phyloP scores from a whole-genome alignment of 805 yeast genomes.

The Starmerella davenportii region DNA sequence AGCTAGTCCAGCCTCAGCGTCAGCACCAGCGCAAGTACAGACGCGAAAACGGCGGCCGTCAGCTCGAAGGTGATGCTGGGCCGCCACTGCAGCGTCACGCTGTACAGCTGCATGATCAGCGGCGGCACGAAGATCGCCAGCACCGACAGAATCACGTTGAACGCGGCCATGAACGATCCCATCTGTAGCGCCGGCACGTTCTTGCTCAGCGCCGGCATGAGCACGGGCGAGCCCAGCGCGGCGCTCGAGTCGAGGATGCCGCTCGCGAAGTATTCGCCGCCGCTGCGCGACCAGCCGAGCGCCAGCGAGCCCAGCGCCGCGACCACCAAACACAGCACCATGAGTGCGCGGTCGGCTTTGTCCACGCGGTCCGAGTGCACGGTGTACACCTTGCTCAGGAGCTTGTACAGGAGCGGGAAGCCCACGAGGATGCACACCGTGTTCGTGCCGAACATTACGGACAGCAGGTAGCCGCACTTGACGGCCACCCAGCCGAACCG shows the following conservation, averaged over 20 bases:
- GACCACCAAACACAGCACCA: slow-evolving; percentile 16
- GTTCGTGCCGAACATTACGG: slow-evolving; percentile 17
- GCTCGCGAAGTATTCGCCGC: slow-evolving; percentile 16
- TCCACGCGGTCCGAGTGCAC: slow-evolving; percentile 13
- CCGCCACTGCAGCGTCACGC: too few relatives aligned
- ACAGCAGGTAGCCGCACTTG: slow-evolving; percentile 20
- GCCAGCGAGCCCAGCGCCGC: slow-evolving; percentile 15
- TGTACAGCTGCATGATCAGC: slow-evolving; percentile 12
- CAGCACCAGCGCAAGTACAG: slow-evolving; percentile 7
- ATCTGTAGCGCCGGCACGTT: slow-evolving; percentile 17
- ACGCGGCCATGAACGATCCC: slow-evolving; percentile 20
- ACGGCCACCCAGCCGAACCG: slow-evolving; percentile 21
- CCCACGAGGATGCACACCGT: slow-evolving; percentile 17
- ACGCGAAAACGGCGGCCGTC: slow-evolving; percentile 4
- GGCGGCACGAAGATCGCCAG: slow-evolving; percentile 12
- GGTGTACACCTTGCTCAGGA: slow-evolving; percentile 9
- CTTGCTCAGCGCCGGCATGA: slow-evolving; percentile 20
- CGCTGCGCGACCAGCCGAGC: too few relatives aligned
- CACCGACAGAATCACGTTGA: slow-evolving; percentile 9
- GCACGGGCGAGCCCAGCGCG: too few relatives aligned
- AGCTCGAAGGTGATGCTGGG: slow-evolving; percentile 15
- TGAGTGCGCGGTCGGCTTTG: slow-evolving; percentile 12
- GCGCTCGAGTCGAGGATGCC: slow-evolving; percentile 19
- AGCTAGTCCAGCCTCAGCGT: too few relatives aligned
- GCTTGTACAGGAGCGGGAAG: slow-evolving; percentile 15